These are phyloP conservation scores for Triglochin maritima DNA, from an alignment of 106 monocot species.

Conservation along the genomic window DNA sequence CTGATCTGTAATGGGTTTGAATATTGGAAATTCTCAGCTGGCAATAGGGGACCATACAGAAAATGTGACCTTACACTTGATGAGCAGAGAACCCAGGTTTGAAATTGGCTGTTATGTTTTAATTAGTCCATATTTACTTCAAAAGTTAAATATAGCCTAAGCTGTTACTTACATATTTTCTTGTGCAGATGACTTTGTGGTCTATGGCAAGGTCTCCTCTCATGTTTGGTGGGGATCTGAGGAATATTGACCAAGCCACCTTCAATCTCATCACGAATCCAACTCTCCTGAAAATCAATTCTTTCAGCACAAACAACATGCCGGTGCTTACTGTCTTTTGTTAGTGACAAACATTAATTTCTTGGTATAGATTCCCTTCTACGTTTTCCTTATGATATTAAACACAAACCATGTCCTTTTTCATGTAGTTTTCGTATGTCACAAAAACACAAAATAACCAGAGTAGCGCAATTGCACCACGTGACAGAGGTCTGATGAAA, in stretches of 20 bases:
- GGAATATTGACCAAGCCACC: slow-evolving; percentile 44
- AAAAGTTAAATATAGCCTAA: neutral
- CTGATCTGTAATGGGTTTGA: too few relatives aligned
- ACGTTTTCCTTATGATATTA: neutral
- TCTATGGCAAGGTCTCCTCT: slow-evolving; percentile 93
- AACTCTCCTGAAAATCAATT: slow-evolving; percentile 67
- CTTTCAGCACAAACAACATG: slow-evolving; percentile 66
- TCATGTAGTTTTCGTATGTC: slow-evolving; percentile 6
- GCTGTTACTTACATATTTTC: neutral
- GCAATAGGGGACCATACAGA: slow-evolving; percentile 62
- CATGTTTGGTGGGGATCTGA: slow-evolving; percentile 92
- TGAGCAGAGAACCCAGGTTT: slow-evolving; percentile 80
- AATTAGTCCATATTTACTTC: neutral
- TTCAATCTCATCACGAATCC: slow-evolving; percentile 70
- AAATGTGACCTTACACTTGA: slow-evolving; percentile 59
- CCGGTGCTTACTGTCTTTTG: slow-evolving; percentile 34
- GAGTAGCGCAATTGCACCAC: slow-evolving; percentile 1
- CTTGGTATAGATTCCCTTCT: neutral
- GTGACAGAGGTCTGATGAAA: slow-evolving; percentile 2
- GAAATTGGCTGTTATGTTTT: neutral
- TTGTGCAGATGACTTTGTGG: slow-evolving; percentile 81
- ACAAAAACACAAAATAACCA: neutral
- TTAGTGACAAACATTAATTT: neutral
- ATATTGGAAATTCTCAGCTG: slow-evolving; percentile 23
- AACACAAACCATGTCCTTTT: neutral